Evolutionary conservation across 257 asterid genomes (phyloP).

Genomic region (Nicotiana otophora): DNA sequence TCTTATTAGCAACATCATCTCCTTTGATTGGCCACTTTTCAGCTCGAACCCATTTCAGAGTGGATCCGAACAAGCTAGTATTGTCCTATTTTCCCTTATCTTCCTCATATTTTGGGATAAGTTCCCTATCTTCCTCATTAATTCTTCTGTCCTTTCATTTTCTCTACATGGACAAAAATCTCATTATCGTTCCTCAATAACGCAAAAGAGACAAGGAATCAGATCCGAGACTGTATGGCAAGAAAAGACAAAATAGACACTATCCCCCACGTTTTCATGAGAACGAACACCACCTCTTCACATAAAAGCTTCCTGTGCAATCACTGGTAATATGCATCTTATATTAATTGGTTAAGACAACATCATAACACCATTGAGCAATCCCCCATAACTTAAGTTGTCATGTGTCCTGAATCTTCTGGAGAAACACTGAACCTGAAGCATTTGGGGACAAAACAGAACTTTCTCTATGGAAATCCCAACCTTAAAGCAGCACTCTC

Average conservation of each 20-base stretch:
- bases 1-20: not conserved
- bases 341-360: not conserved
- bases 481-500: not conserved
- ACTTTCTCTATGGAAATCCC: not conserved
- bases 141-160: not conserved
- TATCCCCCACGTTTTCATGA: not conserved
- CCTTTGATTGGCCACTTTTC: not conserved
- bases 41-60: not conserved
- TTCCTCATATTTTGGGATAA: not conserved
- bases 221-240: not conserved
- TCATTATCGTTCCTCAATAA: not conserved
- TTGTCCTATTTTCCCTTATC: not conserved
- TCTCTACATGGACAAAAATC: not conserved
- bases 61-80: not conserved
- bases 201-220: not conserved
- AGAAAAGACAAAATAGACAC: not conserved
- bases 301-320: not conserved
- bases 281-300: not conserved
- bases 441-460: not conserved
- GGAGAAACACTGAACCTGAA: not conserved
- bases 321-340: not conserved
- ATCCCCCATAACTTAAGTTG: constrained; percentile 1
- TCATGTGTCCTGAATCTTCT: not conserved
- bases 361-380: not conserved
- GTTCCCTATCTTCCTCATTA: not conserved